These are phyloP conservation scores for Sapria himalayana DNA, from an alignment of 345 rosid species.

Conservation along the genomic window DNA sequence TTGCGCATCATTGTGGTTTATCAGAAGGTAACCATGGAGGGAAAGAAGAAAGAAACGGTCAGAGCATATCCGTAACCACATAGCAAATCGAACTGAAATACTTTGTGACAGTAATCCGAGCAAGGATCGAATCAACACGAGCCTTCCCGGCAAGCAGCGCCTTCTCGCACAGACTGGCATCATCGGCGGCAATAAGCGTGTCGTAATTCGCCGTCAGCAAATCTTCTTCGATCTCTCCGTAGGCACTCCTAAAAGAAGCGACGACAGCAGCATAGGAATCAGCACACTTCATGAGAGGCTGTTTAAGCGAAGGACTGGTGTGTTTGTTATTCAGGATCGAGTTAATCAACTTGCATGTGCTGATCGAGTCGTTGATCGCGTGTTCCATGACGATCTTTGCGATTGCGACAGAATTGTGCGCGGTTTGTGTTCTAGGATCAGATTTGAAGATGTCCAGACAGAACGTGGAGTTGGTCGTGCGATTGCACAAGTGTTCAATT, in stretches of 20 bases:
- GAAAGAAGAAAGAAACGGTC: too few relatives aligned
- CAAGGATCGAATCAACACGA: neutral
- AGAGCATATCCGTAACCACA: slow-evolving; percentile 1
- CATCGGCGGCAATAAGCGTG: slow-evolving; percentile 7
- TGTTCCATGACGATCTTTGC: neutral
- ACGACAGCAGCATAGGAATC: neutral
- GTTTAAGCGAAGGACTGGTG: neutral
- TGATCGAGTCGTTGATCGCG: neutral
- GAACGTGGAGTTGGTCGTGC: neutral
- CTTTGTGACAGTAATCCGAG: neutral
- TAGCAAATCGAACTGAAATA: neutral
- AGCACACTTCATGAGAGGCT: neutral
- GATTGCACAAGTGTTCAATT: neutral
- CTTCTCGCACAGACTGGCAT: neutral
- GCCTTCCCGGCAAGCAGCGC: neutral
- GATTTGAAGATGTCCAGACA: neutral
- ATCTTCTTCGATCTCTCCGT: slow-evolving; percentile 6
- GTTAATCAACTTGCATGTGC: neutral
- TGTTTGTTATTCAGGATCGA: neutral
- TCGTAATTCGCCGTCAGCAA: slow-evolving; percentile 5
- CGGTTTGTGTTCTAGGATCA: neutral
- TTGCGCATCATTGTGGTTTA: too few relatives aligned
- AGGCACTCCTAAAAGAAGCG: slow-evolving; percentile 6
- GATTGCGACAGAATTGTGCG: neutral
- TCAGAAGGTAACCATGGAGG: too few relatives aligned